Conservation (phyloP, 2,329 filamentous ascomycete species). For the Penicillium sp. region DNA sequence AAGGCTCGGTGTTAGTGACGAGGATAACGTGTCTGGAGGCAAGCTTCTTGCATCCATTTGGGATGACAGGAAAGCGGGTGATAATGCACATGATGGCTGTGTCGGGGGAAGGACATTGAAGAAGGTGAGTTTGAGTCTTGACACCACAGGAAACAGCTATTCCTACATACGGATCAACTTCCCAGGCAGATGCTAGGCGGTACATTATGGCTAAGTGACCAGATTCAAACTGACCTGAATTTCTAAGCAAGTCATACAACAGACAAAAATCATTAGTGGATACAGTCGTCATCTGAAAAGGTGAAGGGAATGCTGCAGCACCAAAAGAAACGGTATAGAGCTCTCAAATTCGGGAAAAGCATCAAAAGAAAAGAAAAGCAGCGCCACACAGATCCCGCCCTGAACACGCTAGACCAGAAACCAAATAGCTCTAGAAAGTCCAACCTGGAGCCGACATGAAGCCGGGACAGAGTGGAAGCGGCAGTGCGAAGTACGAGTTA, state of each 20-base stretch:
- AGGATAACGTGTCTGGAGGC: too few species aligned
- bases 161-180: too few species aligned
- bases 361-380: background rate
- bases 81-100: too few species aligned
- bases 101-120: too few species aligned
- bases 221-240: background rate
- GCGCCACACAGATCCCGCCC: too few species aligned
- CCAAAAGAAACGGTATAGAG: conserved; percentile 20
- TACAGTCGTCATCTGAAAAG: conserved; percentile 18
- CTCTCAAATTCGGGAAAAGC: conserved; percentile 17
- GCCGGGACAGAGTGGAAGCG: background rate
- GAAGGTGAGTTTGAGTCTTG: too few species aligned
- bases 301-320: conserved; percentile 3
- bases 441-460: conserved; percentile 1
- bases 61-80: too few species aligned
- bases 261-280: conserved; percentile 19
- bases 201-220: too few species aligned
- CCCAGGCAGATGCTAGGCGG: too few species aligned
- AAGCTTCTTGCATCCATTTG: too few species aligned
- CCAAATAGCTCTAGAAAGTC: conserved; percentile 4
- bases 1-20: too few species aligned
- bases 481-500: conserved; percentile 11
- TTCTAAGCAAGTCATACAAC: background rate
- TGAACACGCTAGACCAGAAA: conserved; percentile 6
- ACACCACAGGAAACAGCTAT: too few species aligned